Base-by-base conservation (phyloP, 441 rosid species). In the Euphorbia celastroides region DNA sequence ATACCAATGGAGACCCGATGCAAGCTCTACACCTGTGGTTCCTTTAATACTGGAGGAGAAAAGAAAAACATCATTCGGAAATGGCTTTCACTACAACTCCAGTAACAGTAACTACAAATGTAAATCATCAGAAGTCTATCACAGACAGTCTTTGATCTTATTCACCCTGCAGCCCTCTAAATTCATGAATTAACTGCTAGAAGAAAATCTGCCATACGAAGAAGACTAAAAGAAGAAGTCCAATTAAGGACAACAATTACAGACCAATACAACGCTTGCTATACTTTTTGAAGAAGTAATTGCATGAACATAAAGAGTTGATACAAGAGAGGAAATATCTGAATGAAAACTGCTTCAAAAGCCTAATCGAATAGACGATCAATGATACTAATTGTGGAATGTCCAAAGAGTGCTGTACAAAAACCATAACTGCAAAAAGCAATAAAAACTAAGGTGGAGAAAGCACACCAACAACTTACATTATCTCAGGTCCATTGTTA, bases 1-100 rank as follows among this genome's bases (percentile, higher is more conserved):
- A 70, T 88, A 92, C 99, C 98, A 94, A 66, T 94, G 98, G 59
- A 94, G 87, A 46, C 99, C 99, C 32, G 98, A 88, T 70, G 84
- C 90, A 70, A 94, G 78, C 77, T 92, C 99, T 66, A 92, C 92
- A 46, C 85, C 97, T 31, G 96, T 84, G 59, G 92, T 87, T 50
- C 99, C 99, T 77, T 77, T 78, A 62, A 94, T 81, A 62, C 99
- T 94, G 79, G 54, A 64, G 65, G 32, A 25, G 14, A 67, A 11
- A 70, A 58, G 31, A 56, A 62, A 64, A 46, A 48, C 23, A 42
- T 57, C 31, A 54, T 20, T 50, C 20, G 55, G 7, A 50, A 50
- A 50, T 46, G 17, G 52, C 17, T 46, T 28, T 25, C 46, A 17
- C 7, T 23, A 60, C 23, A 60, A 23, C 48, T 46, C 51, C 71